phyloP scores from a whole-genome alignment of 2,329 filamentous ascomycete species.

The Karstenula rhodostoma region DNA sequence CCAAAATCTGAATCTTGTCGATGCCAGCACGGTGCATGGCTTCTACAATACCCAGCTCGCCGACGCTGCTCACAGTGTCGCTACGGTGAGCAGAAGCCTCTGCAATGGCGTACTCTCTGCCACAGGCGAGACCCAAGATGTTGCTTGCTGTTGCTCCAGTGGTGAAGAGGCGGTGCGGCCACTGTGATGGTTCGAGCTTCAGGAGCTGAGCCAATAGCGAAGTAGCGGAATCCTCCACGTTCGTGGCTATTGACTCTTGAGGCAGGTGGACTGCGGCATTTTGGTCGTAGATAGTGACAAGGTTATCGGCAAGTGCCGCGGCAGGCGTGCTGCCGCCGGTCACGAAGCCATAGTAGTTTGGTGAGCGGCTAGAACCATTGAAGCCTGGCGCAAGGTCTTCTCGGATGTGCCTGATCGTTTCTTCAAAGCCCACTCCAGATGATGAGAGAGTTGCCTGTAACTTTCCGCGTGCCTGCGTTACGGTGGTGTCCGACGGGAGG shows the following conservation, averaged over 20 bases:
- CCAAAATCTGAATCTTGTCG: conserved; percentile 76
- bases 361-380: conserved; percentile 66
- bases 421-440: conserved; percentile 54
- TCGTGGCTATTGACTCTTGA: conserved; percentile 75
- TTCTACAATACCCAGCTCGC: conserved; percentile 72
- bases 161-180: conserved; percentile 81
- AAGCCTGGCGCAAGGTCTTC: conserved; percentile 64
- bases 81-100: conserved; percentile 52
- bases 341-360: conserved; percentile 80
- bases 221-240: conserved; percentile 77
- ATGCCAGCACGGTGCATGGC: conserved; percentile 72
- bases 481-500: conserved; percentile 41
- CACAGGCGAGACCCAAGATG: conserved; percentile 71
- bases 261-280: conserved; percentile 86
- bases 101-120: conserved; percentile 70
- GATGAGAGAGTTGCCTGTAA: conserved; percentile 50
- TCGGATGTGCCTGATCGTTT: conserved; percentile 54
- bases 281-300: conserved; percentile 83
- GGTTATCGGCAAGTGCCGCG: conserved; percentile 80
- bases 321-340: conserved; percentile 82
- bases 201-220: conserved; percentile 74
- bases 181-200: conserved; percentile 61
- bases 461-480: conserved; percentile 43
- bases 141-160: conserved; percentile 76
- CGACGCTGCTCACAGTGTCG: conserved; percentile 57